Evolutionary conservation across 257 asterid genomes (phyloP), one percentile per base, ranked within the genome.

Genomic region (Gynochthodes officinalis): DNA sequence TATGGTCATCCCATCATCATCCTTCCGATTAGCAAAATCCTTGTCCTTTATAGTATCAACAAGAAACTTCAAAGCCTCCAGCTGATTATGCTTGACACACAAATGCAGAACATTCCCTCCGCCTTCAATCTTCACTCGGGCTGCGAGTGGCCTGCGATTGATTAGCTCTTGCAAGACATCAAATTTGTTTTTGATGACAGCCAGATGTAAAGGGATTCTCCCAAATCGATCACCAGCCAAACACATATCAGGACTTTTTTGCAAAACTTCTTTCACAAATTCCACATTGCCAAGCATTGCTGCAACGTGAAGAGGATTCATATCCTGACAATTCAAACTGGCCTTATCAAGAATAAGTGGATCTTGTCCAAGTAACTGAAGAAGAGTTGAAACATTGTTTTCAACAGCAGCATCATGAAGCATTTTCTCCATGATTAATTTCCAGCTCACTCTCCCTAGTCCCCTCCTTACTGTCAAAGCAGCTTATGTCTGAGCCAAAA

Each of bases 241-340:
- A 57, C 84, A 84, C 66, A 76, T 64, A 5, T 53, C 80, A 3
- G 64, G 62, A 61, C 79, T 48, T 2, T 44, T 73, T 0, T 35
- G 21, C 21, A 80, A 3, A 39, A 86, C 53, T 1, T 54, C 79
- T 32, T 21, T 35, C 3, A 72, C 84, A 19, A 80, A 68, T 27
- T 44, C 79, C 30, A 69, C 59, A 37, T 75, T 35, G 19, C 86
- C 87, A 12, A 72, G 72, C 6, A 72, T 73, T 1, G 92, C 55
- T 15, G 73, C 84, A 2, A 79, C 11, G 53, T 87, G 89, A 16
- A 84, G 79, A 3, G 88, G 89, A 13, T 82, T 82, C 69, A 81
- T 86, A 14, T 67, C 21, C 21, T 49, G 67, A 23, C 42, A 69
- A 37, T 11, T 79, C 18, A 79, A 5, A 11, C 14, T 15, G 30